Percentiles rank a stretch among this genome's conserved stretches.
Evolutionary conservation across 1,139 yeast species (phyloP).

Genomic region (Pichia sp.): DNA sequence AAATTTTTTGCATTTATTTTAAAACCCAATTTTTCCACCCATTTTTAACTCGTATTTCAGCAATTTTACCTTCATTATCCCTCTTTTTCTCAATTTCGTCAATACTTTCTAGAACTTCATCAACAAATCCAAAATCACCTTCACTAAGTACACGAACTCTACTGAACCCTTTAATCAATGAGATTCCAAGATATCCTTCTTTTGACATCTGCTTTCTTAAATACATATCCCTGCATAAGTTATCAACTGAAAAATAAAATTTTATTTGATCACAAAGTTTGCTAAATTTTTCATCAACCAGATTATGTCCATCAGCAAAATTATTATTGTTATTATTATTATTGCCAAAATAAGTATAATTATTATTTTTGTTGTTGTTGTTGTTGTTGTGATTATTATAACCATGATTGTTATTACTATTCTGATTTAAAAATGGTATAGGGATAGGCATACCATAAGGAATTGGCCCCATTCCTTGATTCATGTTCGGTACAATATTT

Average conservation of each 20-base stretch:
- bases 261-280: constrained; percentile 53
- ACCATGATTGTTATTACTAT: background rate
- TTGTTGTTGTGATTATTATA: background rate
- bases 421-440: background rate
- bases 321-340: background rate
- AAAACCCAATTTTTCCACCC: constrained; percentile 44
- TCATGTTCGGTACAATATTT: background rate
- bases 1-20: background rate
- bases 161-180: constrained; percentile 60
- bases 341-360: background rate
- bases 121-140: constrained; percentile 40
- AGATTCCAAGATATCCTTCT: constrained; percentile 62
- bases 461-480: background rate
- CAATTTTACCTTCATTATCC: constrained; percentile 28
- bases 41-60: constrained; percentile 33
- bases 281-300: background rate
- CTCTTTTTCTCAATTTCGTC: constrained; percentile 33
- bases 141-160: constrained; percentile 53
- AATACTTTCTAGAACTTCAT: constrained; percentile 24
- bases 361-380: background rate
- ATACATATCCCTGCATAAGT: constrained; percentile 71
- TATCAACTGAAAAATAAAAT: constrained; percentile 83
- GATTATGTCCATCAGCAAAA: background rate
- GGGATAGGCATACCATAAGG: constrained; percentile 3
- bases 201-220: constrained; percentile 71